Conservation (phyloP, 2,329 filamentous ascomycete species). For the Talaromyces islandicus region DNA sequence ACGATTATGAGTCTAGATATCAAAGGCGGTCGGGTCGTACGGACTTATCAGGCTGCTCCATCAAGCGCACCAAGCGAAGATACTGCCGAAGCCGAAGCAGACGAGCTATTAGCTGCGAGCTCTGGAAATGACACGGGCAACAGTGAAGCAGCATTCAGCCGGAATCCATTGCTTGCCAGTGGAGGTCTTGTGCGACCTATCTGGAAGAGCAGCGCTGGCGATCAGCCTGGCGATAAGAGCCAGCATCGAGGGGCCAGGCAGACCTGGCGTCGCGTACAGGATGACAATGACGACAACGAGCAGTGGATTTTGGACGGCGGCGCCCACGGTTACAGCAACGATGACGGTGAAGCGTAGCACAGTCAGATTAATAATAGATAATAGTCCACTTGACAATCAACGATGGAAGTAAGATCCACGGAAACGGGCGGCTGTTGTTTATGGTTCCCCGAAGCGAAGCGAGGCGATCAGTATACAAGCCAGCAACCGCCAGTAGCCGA, state of each 20-base stretch:
- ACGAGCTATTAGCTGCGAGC: constrained; percentile 10
- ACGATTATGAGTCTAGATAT: constrained; percentile 83
- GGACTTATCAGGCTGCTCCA: constrained; percentile 34
- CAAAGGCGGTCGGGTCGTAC: constrained; percentile 68
- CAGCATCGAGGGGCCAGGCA: constrained; percentile 30
- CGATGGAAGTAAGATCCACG: neutral
- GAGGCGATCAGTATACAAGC: neutral
- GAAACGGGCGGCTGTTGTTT: neutral
- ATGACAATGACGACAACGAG: constrained; percentile 43
- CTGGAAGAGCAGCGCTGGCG: constrained; percentile 32
- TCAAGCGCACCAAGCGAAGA: constrained; percentile 18
- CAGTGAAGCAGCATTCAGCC: constrained; percentile 33
- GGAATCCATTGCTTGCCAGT: constrained; percentile 38
- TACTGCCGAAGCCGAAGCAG: constrained; percentile 14
- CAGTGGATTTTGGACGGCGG: constrained; percentile 44
- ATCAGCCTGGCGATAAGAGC: constrained; percentile 17
- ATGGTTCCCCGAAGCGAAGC: neutral
- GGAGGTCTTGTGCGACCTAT: constrained; percentile 40
- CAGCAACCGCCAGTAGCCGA: neutral
- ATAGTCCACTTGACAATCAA: neutral
- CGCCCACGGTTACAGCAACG: constrained; percentile 27
- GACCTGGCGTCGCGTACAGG: constrained; percentile 43
- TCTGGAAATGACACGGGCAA: constrained; percentile 15
- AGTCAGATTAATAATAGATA: neutral
- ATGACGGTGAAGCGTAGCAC: constrained; percentile 1